Conservation (phyloP, 495 filamentous ascomycete genomes). For the Penicillium maclennaniae region DNA sequence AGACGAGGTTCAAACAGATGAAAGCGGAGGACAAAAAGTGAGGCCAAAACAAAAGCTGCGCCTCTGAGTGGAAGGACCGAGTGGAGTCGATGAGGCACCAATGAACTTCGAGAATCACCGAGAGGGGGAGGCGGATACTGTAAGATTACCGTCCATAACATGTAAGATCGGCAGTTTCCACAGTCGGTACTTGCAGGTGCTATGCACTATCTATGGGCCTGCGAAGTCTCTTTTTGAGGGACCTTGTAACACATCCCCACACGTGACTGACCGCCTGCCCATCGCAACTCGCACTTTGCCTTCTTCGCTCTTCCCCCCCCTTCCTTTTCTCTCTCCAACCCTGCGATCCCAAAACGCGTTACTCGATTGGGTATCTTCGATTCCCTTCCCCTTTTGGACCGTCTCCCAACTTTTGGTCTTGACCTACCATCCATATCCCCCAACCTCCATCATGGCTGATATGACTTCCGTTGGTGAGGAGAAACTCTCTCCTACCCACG, state of each 20-base stretch:
- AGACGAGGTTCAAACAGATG: too few species aligned
- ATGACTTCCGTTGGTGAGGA: constrained; percentile 46
- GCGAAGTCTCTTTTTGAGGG: background rate
- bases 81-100: background rate
- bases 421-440: constrained; percentile 2
- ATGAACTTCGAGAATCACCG: background rate
- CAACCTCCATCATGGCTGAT: constrained; percentile 36
- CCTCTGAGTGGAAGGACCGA: background rate
- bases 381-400: constrained; percentile 48
- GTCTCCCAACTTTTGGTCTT: constrained; percentile 16
- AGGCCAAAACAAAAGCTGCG: too few species aligned
- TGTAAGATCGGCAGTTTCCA: background rate
- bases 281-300: constrained; percentile 37
- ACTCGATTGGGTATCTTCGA: constrained; percentile 50
- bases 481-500: constrained; percentile 47
- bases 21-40: too few species aligned
- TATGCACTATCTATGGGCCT: background rate
- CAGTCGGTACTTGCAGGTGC: background rate
- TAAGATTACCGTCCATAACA: background rate
- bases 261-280: constrained; percentile 44
- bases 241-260: background rate
- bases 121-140: constrained; percentile 6
- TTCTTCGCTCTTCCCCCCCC: constrained; percentile 38
- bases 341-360: constrained; percentile 49
- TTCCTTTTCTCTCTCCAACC: constrained; percentile 40